Evolutionary conservation across 129 eudicot genomes (phyloP).

Genomic region (Saposhnikovia divaricata): DNA sequence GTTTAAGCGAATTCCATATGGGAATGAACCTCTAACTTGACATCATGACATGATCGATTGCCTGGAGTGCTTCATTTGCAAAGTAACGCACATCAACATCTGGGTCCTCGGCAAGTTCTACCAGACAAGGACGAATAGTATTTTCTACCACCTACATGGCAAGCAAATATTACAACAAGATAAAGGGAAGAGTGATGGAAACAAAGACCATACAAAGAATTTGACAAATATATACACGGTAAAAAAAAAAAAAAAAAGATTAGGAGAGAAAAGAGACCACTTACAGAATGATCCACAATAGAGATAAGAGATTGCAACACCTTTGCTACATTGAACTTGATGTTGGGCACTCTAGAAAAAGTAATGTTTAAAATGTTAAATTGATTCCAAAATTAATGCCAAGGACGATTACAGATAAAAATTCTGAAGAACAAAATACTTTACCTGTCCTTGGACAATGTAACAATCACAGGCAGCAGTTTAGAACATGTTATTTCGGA

Average conservation of each 20-base stretch:
- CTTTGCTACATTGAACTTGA: conserved; percentile 93
- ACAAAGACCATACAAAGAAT: not conserved
- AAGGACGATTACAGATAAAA: not conserved
- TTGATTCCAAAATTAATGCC: not conserved
- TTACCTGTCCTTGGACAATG: conserved; percentile 82
- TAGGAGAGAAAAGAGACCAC: conserved; percentile 7
- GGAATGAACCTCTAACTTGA: conserved; percentile 35
- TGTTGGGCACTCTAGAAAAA: conserved; percentile 68
- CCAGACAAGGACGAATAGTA: conserved; percentile 66
- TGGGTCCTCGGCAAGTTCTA: conserved; percentile 85
- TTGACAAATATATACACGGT: not conserved
- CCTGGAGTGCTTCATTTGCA: conserved; percentile 86
- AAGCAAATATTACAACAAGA: not conserved
- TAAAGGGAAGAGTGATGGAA: not conserved
- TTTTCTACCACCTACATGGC: conserved; percentile 66
- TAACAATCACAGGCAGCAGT: conserved; percentile 70
- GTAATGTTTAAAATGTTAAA: not conserved
- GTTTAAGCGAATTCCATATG: conserved; percentile 1
- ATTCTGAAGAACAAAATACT: not conserved
- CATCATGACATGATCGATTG: conserved; percentile 81
- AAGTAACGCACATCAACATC: conserved; percentile 94
- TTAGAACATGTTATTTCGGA: conserved; percentile 93
- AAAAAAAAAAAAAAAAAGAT: not conserved
- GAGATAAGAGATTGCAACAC: conserved; percentile 76
- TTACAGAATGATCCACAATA: conserved; percentile 80